Base-by-base conservation (phyloP, 768 basidiomycete genomes). In the Antrodiella citrinella region DNA sequence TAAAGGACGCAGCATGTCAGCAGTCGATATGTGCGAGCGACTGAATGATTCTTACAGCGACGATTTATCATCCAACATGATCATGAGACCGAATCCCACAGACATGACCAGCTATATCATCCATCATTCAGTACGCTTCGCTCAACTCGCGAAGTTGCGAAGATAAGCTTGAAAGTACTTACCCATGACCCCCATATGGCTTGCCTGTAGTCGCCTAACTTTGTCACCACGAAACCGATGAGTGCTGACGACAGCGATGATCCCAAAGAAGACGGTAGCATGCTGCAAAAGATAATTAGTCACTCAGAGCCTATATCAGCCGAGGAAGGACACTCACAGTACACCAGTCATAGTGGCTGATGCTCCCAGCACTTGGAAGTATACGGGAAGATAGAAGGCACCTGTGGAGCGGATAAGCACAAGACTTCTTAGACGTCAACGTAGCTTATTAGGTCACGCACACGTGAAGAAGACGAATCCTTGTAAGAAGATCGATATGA, bases 301-400 rank as follows among this genome's bases (percentile, higher is more conserved):
- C 15, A 35, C 30, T 7, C 7, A 35, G 30, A 35, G 30, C 30
- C 7, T 18, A 35, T 15, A 15, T 7, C 15, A 15, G 7, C 30
- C 30, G 7, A 35, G 30, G 30, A 35, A 15, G 23, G 54, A 54
- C 12, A 45, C 55, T 38, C 15, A 69, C 63, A 60, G 56, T 45
- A 73, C 42, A 4, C 67, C 67, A 11, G 66, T 57, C 12, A 22
- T 21, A 5, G 69, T 70, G 21, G 69, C 65, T 4, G 64, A 65
- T 19, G 67, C 62, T 3, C 72, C 72, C 15, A 71, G 65, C 4
- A 68, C 63, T 62, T 72, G 72, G 47, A 67, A 73, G 52, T 71
- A 72, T 47, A 72, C 54, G 3, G 72, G 72, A 26, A 72, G 47
- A 46, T 73, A 72, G 49, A 68, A 60, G 48, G 57, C 47, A 30